phyloP scores from a whole-genome alignment of 192 early-diverging fungal species.

The Phlyctochytrium planicorne region DNA sequence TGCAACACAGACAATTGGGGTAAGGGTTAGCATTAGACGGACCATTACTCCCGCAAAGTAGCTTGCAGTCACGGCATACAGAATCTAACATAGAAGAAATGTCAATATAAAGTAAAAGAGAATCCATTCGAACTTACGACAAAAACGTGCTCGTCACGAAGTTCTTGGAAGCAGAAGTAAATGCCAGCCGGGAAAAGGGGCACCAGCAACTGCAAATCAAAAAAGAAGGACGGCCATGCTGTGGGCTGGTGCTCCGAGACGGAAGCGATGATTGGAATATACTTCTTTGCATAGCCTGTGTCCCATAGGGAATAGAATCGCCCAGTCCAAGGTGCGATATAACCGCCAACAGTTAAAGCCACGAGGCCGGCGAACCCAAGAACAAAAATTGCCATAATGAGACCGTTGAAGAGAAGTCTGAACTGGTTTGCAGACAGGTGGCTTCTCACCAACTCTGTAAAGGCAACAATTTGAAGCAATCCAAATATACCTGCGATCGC shows the following conservation, averaged over 20 bases:
- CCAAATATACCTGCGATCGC: slow-evolving; percentile 82
- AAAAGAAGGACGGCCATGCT: slow-evolving; percentile 99
- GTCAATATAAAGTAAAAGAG: neutral
- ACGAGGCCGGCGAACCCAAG: slow-evolving; percentile 66
- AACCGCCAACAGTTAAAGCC: slow-evolving; percentile 73
- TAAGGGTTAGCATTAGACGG: slow-evolving; percentile 96
- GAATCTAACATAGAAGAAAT: no score
- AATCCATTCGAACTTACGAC: slow-evolving; percentile 39
- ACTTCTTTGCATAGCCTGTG: slow-evolving; percentile 98
- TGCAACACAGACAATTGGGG: slow-evolving; percentile 95
- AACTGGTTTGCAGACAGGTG: slow-evolving; percentile 84
- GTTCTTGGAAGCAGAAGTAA: slow-evolving; percentile 93
- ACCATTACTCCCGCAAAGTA: slow-evolving; percentile 99
- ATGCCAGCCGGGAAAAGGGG: slow-evolving; percentile 95
- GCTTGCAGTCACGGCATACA: slow-evolving; percentile 96
- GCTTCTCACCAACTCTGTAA: slow-evolving; percentile 79
- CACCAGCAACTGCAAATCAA: slow-evolving; percentile 97
- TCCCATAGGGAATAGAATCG: slow-evolving; percentile 99
- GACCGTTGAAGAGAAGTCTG: slow-evolving; percentile 70
- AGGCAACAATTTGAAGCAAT: slow-evolving; percentile 91
- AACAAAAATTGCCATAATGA: slow-evolving; percentile 57
- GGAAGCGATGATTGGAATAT: slow-evolving; percentile 99
- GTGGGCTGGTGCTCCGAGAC: slow-evolving; percentile 99
- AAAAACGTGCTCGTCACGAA: slow-evolving; percentile 97
- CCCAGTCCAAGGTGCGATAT: slow-evolving; percentile 97